Percentiles rank a stretch among this genome's conserved stretches.
Conservation (phyloP, 176 grass and related monocot genomes). For the Pharus latifolius region DNA sequence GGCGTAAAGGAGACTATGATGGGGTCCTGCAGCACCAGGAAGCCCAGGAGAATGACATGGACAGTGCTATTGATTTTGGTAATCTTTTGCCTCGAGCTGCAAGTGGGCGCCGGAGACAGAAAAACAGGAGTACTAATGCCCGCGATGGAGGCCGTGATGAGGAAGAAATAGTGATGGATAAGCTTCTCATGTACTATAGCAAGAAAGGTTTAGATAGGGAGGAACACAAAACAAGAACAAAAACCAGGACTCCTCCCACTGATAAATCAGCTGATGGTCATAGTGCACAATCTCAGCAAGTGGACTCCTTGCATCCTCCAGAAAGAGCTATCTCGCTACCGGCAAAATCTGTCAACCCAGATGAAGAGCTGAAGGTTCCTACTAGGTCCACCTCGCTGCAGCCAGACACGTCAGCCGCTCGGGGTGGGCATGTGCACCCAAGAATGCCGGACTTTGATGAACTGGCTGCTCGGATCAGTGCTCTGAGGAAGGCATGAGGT, state of each 20-base stretch:
- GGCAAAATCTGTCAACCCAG: not conserved
- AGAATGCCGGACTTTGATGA: slow-evolving; percentile 55
- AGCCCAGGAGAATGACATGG: slow-evolving; percentile 23
- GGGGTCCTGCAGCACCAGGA: not conserved
- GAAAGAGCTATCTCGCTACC: slow-evolving; percentile 33
- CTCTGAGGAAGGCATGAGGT: slow-evolving; percentile 31
- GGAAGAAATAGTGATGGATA: slow-evolving; percentile 79
- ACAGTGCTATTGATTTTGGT: slow-evolving; percentile 50
- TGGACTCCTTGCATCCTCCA: slow-evolving; percentile 1
- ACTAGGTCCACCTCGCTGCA: slow-evolving; percentile 28
- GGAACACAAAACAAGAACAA: not conserved
- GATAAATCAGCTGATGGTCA: not conserved
- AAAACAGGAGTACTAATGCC: not conserved
- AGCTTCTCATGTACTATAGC: slow-evolving; percentile 56
- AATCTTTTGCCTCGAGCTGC: slow-evolving; percentile 31
- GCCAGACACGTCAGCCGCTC: not conserved
- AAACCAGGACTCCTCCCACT: not conserved
- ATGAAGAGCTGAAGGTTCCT: slow-evolving; percentile 6
- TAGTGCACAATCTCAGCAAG: not conserved
- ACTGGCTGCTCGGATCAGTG: slow-evolving; percentile 43
- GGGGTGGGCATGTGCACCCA: slow-evolving; percentile 30
- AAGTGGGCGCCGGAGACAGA: slow-evolving; percentile 14
- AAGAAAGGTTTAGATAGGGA: slow-evolving; percentile 38
- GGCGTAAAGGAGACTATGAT: slow-evolving; percentile 25
- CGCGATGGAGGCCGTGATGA: slow-evolving; percentile 20